Evolutionary conservation across 768 basidiomycete genomes (phyloP).

Genomic region (Trametes cingulata): DNA sequence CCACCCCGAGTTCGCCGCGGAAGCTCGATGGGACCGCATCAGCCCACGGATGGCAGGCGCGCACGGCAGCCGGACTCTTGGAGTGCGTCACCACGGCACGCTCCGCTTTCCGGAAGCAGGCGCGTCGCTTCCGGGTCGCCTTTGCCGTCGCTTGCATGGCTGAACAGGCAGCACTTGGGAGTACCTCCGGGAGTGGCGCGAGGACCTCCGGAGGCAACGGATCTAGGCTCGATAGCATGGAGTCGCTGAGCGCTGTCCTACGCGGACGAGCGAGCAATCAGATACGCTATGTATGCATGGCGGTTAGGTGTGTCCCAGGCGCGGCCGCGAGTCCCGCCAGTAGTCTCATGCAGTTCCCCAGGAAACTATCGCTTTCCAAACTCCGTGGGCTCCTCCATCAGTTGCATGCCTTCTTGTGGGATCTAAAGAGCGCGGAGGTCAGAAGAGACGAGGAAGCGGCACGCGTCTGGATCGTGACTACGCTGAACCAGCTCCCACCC

Average conservation of each 20-base stretch:
- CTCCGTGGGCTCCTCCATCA: slow-evolving; percentile 41
- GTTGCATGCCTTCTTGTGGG: slow-evolving; percentile 41
- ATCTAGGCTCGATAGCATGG: slow-evolving; percentile 23
- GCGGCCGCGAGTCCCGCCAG: background rate
- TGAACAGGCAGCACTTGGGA: slow-evolving; percentile 35
- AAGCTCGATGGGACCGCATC: slow-evolving; percentile 3
- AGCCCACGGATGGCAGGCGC: background rate
- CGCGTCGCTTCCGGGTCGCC: slow-evolving; percentile 44
- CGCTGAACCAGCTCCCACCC: slow-evolving; percentile 16
- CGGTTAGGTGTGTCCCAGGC: slow-evolving; percentile 45
- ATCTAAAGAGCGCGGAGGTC: slow-evolving; percentile 32
- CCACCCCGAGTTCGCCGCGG: slow-evolving; percentile 19
- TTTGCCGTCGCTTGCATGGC: slow-evolving; percentile 48
- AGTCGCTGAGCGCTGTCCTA: slow-evolving; percentile 48
- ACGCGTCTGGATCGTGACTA: slow-evolving; percentile 21
- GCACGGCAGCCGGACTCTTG: slow-evolving; percentile 35
- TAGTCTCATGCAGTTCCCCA: slow-evolving; percentile 18
- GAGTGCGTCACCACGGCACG: slow-evolving; percentile 41
- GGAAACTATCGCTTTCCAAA: slow-evolving; percentile 43
- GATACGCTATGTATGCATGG: slow-evolving; percentile 46
- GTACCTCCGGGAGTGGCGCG: background rate
- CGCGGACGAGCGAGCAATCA: slow-evolving; percentile 46
- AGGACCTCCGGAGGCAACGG: slow-evolving; percentile 28
- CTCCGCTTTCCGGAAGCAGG: slow-evolving; percentile 33
- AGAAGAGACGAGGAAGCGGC: slow-evolving; percentile 37